phyloP scores from a whole-genome alignment of 768 basidiomycete species.

The Amanita exitialis region DNA sequence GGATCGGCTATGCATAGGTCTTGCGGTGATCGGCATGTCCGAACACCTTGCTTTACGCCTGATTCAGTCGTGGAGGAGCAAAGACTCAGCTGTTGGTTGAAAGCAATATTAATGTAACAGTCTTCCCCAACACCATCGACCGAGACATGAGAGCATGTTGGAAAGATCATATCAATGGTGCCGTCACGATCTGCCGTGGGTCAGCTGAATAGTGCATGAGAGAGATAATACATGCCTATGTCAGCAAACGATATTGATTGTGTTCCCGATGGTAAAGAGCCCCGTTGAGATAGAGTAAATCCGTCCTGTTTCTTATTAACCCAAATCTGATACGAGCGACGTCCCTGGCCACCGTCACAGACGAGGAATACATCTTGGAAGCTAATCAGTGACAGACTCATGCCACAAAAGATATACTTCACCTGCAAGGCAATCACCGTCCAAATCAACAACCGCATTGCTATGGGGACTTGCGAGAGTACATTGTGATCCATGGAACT shows the following conservation, averaged over 20 bases:
- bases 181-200: slow-evolving; percentile 74
- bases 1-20: slow-evolving; percentile 78
- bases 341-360: slow-evolving; percentile 56
- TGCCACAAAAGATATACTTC: slow-evolving; percentile 10
- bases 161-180: slow-evolving; percentile 90
- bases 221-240: slow-evolving; percentile 45
- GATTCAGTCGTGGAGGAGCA: slow-evolving; percentile 53
- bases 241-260: slow-evolving; percentile 86
- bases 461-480: slow-evolving; percentile 82
- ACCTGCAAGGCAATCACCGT: slow-evolving; percentile 96
- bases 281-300: slow-evolving; percentile 59
- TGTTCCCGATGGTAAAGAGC: slow-evolving; percentile 61
- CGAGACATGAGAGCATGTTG: slow-evolving; percentile 71
- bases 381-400: neutral
- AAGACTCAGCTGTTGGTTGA: slow-evolving; percentile 82
- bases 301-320: slow-evolving; percentile 72
- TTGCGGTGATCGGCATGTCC: slow-evolving; percentile 64
- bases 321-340: slow-evolving; percentile 83
- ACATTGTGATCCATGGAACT: slow-evolving; percentile 59
- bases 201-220: neutral
- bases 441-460: slow-evolving; percentile 87
- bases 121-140: slow-evolving; percentile 62
- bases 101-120: slow-evolving; percentile 86
- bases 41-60: slow-evolving; percentile 36
- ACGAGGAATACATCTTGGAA: slow-evolving; percentile 77